Percentiles rank a stretch among this genome's conserved stretches.
phyloP scores from a whole-genome alignment of 805 yeast species.

The Ogataea ganodermae region DNA sequence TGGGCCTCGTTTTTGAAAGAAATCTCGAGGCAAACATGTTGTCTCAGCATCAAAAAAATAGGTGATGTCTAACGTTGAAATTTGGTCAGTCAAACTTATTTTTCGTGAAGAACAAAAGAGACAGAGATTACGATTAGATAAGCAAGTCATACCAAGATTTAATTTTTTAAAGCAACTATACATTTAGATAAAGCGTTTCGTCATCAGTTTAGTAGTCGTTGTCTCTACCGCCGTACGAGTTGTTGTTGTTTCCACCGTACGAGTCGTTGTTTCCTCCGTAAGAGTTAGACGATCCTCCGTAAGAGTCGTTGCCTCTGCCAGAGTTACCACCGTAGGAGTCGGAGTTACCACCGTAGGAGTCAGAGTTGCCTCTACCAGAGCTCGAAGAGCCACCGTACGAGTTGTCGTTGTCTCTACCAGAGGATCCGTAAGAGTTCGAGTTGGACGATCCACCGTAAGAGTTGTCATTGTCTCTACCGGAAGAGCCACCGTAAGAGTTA shows the following conservation, averaged over 20 bases:
- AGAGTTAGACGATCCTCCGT: conserved; percentile 21
- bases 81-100: no score
- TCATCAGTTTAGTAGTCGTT: conserved; percentile 20
- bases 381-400: conserved; percentile 13
- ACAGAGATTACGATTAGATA: no score
- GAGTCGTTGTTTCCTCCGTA: conserved; percentile 16
- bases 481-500: conserved; percentile 25
- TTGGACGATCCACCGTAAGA: conserved; percentile 26
- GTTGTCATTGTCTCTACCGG: conserved; percentile 22
- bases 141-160: no score
- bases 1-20: background rate
- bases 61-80: no score
- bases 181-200: background rate
- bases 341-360: conserved; percentile 18
- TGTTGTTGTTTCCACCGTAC: conserved; percentile 22
- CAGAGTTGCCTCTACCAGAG: conserved; percentile 15
- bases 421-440: conserved; percentile 4
- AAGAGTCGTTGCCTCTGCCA: conserved; percentile 23
- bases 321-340: conserved; percentile 25
- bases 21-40: background rate
- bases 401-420: conserved; percentile 23
- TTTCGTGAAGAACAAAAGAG: no score
- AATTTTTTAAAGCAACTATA: background rate
- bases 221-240: conserved; percentile 11
- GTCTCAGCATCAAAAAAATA: background rate